These are phyloP conservation scores for Termitomyces eurrhizus DNA, from an alignment of 768 basidiomycete genomes.

Conservation along the genomic window DNA sequence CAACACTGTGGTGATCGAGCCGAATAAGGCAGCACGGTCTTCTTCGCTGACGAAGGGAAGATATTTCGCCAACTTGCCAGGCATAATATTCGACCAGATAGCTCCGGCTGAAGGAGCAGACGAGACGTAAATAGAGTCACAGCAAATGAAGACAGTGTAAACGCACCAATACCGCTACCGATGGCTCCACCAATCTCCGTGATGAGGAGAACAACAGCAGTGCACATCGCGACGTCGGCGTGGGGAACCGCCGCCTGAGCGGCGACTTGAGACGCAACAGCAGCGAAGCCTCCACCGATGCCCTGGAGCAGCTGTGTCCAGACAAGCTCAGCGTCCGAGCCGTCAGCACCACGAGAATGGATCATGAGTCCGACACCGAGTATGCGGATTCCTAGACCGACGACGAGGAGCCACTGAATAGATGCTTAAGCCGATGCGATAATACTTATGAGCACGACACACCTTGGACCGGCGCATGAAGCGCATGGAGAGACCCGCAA, in stretches of 20 bases:
- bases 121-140: background rate
- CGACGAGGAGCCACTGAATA: slow-evolving; percentile 41
- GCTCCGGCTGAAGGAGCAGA: slow-evolving; percentile 41
- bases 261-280: slow-evolving; percentile 50
- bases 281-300: slow-evolving; percentile 68
- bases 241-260: slow-evolving; percentile 67
- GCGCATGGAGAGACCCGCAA: slow-evolving; percentile 54
- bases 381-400: slow-evolving; percentile 57
- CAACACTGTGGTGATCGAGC: slow-evolving; percentile 50
- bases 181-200: slow-evolving; percentile 68
- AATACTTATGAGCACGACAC: background rate
- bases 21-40: slow-evolving; percentile 45
- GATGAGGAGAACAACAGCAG: slow-evolving; percentile 61
- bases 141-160: slow-evolving; percentile 4
- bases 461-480: slow-evolving; percentile 55
- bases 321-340: slow-evolving; percentile 52
- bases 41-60: slow-evolving; percentile 46
- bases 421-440: background rate
- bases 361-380: slow-evolving; percentile 68
- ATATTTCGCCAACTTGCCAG: slow-evolving; percentile 48
- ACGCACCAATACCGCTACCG: slow-evolving; percentile 56
- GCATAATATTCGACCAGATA: slow-evolving; percentile 68
- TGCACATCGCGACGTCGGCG: slow-evolving; percentile 62
- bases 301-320: slow-evolving; percentile 71
- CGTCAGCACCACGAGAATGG: slow-evolving; percentile 59